Conservation (phyloP, 257 asterid genomes). For the Penstemon davidsonii region DNA sequence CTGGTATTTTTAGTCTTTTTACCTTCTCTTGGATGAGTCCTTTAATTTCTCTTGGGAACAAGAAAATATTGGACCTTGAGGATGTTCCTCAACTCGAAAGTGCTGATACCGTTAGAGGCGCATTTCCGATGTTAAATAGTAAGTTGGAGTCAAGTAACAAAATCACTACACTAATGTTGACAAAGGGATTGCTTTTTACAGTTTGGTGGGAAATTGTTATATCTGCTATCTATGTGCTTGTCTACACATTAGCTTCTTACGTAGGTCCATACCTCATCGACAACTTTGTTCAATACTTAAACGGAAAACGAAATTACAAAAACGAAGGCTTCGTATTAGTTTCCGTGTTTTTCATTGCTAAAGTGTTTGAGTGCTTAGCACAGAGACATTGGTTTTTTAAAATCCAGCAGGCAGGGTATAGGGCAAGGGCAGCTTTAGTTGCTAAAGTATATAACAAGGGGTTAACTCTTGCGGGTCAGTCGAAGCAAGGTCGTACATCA, state of each 20-base stretch:
- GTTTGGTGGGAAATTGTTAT: slow-evolving; percentile 51
- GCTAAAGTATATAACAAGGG: slow-evolving; percentile 73
- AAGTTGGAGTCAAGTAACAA: slow-evolving; percentile 46
- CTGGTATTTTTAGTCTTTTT: slow-evolving; percentile 57
- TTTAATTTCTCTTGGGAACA: slow-evolving; percentile 63
- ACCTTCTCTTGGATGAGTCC: slow-evolving; percentile 80
- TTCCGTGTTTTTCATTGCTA: slow-evolving; percentile 56
- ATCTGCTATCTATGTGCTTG: slow-evolving; percentile 52
- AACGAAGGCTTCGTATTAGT: slow-evolving; percentile 63
- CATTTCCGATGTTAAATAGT: slow-evolving; percentile 51
- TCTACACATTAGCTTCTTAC: slow-evolving; percentile 52
- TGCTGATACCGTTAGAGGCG: slow-evolving; percentile 56
- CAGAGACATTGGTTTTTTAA: slow-evolving; percentile 75
- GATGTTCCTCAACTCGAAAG: slow-evolving; percentile 80
- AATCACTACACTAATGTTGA: slow-evolving; percentile 67
- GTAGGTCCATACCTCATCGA: slow-evolving; percentile 88
- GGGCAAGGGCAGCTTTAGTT: slow-evolving; percentile 84
- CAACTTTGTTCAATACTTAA: slow-evolving; percentile 66
- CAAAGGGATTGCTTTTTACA: slow-evolving; percentile 59
- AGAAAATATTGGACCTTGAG: slow-evolving; percentile 70
- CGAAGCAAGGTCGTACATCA: slow-evolving; percentile 70
- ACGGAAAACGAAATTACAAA: slow-evolving; percentile 46
- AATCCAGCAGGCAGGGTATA: slow-evolving; percentile 72
- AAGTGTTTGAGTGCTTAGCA: slow-evolving; percentile 68
- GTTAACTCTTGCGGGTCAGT: slow-evolving; percentile 62